Conservation (phyloP, 768 basidiomycete species). For the Tulasnella sp. region DNA sequence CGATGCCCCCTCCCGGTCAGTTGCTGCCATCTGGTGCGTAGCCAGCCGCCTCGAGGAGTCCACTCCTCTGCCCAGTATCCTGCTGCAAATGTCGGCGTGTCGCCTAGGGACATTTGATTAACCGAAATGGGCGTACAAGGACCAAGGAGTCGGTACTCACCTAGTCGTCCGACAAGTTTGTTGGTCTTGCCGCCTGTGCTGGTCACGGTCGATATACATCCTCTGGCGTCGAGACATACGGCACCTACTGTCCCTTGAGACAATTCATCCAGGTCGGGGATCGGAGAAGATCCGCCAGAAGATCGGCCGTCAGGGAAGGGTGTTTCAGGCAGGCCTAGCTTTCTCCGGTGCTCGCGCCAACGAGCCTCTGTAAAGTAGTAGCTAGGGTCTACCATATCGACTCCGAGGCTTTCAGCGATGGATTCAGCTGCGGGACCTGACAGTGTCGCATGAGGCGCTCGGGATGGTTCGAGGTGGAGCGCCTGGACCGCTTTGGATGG, state of each 20-base stretch:
- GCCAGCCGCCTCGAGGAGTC: slow-evolving; percentile 29
- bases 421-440: slow-evolving; percentile 53
- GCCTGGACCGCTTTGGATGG: slow-evolving; percentile 59
- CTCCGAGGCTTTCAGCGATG: slow-evolving; percentile 40
- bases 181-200: slow-evolving; percentile 78
- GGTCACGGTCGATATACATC: slow-evolving; percentile 60
- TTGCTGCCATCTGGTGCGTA: slow-evolving; percentile 32
- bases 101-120: slow-evolving; percentile 28
- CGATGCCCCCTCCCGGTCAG: slow-evolving; percentile 25
- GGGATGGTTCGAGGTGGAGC: slow-evolving; percentile 53
- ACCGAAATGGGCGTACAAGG: background rate
- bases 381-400: slow-evolving; percentile 51
- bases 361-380: slow-evolving; percentile 67
- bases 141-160: background rate
- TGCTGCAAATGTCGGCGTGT: slow-evolving; percentile 63
- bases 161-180: slow-evolving; percentile 71
- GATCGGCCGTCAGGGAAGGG: slow-evolving; percentile 34
- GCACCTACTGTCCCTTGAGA: slow-evolving; percentile 78
- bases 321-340: slow-evolving; percentile 59
- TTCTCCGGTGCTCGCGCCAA: slow-evolving; percentile 67
- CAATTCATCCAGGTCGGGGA: slow-evolving; percentile 37
- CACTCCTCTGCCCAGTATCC: slow-evolving; percentile 84
- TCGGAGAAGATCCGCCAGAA: slow-evolving; percentile 19
- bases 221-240: slow-evolving; percentile 60
- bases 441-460: slow-evolving; percentile 57